phyloP scores from a whole-genome alignment of 2,329 filamentous ascomycete genomes.

The Colletotrichum euphorbiae region DNA sequence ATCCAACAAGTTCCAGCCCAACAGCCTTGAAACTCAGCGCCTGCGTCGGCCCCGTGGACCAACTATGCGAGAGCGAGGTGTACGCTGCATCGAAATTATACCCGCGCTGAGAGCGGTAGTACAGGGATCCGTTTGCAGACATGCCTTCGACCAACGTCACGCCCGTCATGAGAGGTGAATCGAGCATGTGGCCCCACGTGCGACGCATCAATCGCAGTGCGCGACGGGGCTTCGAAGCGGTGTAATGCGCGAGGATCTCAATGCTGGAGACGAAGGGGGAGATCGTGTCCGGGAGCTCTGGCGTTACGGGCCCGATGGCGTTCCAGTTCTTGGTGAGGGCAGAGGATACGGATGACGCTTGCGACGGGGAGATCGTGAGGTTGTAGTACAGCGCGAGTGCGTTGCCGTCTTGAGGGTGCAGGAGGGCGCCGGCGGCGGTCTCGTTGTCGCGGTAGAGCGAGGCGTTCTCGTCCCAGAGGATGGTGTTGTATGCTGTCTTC shows the following conservation, averaged over 20 bases:
- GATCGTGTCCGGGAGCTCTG: slow-evolving; percentile 51
- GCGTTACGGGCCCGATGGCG: slow-evolving; percentile 46
- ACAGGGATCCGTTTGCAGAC: slow-evolving; percentile 50
- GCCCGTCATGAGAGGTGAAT: slow-evolving; percentile 49
- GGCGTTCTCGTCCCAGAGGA: slow-evolving; percentile 57
- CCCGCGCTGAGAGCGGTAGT: slow-evolving; percentile 47
- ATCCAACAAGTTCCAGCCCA: slow-evolving; percentile 44
- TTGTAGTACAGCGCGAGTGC: slow-evolving; percentile 56
- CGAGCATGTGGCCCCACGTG: slow-evolving; percentile 47
- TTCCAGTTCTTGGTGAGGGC: slow-evolving; percentile 45
- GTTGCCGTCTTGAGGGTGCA: slow-evolving; percentile 63
- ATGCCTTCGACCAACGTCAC: slow-evolving; percentile 52
- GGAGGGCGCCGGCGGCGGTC: slow-evolving; percentile 48
- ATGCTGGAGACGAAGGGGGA: slow-evolving; percentile 50
- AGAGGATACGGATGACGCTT: slow-evolving; percentile 40
- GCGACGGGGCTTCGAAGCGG: slow-evolving; percentile 40
- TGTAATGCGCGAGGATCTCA: slow-evolving; percentile 50
- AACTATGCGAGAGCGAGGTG: slow-evolving; percentile 50
- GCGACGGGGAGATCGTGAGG: slow-evolving; percentile 38
- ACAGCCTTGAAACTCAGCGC: slow-evolving; percentile 45
- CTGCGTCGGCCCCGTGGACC: slow-evolving; percentile 48
- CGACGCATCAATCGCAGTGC: slow-evolving; percentile 47
- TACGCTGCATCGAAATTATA: slow-evolving; percentile 49
- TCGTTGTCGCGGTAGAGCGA: slow-evolving; percentile 63
- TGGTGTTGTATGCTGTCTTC: slow-evolving; percentile 53